These are phyloP conservation scores for Trebouxia sp. DNA, from an alignment of 139 green algal species.

Conservation along the genomic window DNA sequence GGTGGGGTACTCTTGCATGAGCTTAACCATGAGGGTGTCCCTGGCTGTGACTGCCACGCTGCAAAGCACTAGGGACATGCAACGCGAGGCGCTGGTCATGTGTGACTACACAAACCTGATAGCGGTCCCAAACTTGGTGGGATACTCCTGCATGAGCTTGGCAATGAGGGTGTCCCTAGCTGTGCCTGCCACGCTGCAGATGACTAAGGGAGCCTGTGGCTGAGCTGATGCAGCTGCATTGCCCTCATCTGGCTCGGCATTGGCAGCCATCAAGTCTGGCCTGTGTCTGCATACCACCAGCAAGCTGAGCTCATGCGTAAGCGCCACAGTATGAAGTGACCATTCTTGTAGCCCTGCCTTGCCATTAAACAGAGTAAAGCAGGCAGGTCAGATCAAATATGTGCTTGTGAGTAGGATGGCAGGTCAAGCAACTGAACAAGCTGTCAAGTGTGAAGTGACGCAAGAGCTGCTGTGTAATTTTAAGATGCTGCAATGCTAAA, in stretches of 20 bases:
- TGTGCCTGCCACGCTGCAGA: not conserved
- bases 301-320: not conserved
- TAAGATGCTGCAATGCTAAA: not conserved
- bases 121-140: not conserved
- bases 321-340: too few relatives aligned
- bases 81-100: too few relatives aligned
- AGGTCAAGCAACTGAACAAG: too few relatives aligned
- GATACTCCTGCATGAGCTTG: slow-evolving; percentile 21
- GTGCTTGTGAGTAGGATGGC: too few relatives aligned
- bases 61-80: not conserved
- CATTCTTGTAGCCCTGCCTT: too few relatives aligned
- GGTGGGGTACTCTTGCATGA: slow-evolving; percentile 23
- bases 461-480: too few relatives aligned
- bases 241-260: not conserved
- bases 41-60: not conserved
- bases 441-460: too few relatives aligned
- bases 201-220: not conserved
- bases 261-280: not conserved
- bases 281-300: slow-evolving; percentile 2
- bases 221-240: not conserved
- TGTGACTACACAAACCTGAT: too few relatives aligned
- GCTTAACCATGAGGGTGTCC: not conserved
- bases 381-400: too few relatives aligned
- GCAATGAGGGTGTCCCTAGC: not conserved
- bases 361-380: too few relatives aligned